phyloP scores from a whole-genome alignment of 192 early-diverging fungal species.

The Gaertneriomyces sp. region DNA sequence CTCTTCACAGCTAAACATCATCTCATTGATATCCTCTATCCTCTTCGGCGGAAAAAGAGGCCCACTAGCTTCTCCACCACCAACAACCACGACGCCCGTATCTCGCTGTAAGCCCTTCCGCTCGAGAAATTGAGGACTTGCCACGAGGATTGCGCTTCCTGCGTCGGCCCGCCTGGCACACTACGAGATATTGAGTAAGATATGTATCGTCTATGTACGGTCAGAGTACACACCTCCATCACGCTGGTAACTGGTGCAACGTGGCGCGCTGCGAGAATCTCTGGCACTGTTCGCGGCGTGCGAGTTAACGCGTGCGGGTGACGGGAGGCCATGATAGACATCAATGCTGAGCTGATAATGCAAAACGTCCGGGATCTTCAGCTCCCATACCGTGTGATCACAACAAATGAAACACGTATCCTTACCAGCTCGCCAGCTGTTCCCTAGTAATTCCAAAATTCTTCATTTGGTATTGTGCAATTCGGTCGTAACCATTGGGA shows the following conservation, averaged over 20 bases:
- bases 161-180: constrained; percentile 46
- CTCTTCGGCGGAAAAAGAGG: constrained; percentile 40
- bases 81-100: constrained; percentile 34
- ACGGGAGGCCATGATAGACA: constrained; percentile 42
- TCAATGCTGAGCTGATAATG: constrained; percentile 26
- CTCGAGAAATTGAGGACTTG: constrained; percentile 34
- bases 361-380: background rate
- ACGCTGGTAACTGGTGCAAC: constrained; percentile 43
- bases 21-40: constrained; percentile 30
- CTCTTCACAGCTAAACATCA: constrained; percentile 45
- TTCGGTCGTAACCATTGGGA: constrained; percentile 42
- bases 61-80: constrained; percentile 43
- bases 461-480: constrained; percentile 44
- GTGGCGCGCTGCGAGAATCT: constrained; percentile 28
- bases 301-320: constrained; percentile 40
- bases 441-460: constrained; percentile 37
- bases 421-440: constrained; percentile 35
- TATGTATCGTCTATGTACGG: no score
- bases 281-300: constrained; percentile 29
- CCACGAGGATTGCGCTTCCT: constrained; percentile 37
- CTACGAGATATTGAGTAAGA: background rate
- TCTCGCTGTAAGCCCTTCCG: constrained; percentile 24
- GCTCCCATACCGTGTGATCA: background rate
- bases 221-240: constrained; percentile 10
- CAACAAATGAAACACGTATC: constrained; percentile 2